Percentiles rank a stretch among this genome's conserved stretches.
These are phyloP conservation scores for Eucalyptus polybractea DNA, from an alignment of 345 rosid species.

Conservation along the genomic window DNA sequence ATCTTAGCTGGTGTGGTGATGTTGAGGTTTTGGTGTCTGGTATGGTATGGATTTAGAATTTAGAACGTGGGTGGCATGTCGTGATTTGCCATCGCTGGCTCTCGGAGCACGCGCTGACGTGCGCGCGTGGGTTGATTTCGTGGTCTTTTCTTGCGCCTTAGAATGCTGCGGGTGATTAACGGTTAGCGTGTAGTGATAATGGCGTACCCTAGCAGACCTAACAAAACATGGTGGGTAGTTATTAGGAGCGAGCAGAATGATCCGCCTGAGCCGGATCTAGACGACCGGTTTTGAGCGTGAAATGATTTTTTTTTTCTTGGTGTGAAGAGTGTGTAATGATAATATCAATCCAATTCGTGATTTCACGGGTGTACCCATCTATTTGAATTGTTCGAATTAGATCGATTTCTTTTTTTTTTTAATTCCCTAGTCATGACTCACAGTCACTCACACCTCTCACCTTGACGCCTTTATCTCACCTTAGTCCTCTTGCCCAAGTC, in stretches of 20 bases:
- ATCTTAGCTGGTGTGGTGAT: neutral
- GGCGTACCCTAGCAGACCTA: neutral
- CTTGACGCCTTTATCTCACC: neutral
- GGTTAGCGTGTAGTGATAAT: neutral
- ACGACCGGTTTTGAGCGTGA: neutral
- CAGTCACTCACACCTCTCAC: neutral
- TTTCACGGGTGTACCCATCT: fast-evolving
- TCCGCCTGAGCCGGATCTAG: neutral
- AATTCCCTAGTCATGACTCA: no score
- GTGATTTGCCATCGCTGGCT: neutral
- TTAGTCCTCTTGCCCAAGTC: neutral
- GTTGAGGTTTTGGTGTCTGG: no score
- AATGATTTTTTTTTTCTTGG: no score
- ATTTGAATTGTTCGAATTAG: fast-evolving
- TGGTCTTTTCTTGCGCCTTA: neutral
- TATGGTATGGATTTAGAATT: neutral
- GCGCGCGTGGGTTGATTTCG: neutral
- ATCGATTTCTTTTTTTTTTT: no score
- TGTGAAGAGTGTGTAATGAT: no score
- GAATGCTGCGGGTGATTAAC: neutral
- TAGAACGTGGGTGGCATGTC: neutral
- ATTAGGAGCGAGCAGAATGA: neutral
- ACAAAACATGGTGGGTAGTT: neutral
- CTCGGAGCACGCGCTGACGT: neutral
- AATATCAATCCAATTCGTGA: no score